Evolutionary conservation across 2,329 filamentous ascomycete genomes (phyloP).

Genomic region (Xylariaceae sp.): DNA sequence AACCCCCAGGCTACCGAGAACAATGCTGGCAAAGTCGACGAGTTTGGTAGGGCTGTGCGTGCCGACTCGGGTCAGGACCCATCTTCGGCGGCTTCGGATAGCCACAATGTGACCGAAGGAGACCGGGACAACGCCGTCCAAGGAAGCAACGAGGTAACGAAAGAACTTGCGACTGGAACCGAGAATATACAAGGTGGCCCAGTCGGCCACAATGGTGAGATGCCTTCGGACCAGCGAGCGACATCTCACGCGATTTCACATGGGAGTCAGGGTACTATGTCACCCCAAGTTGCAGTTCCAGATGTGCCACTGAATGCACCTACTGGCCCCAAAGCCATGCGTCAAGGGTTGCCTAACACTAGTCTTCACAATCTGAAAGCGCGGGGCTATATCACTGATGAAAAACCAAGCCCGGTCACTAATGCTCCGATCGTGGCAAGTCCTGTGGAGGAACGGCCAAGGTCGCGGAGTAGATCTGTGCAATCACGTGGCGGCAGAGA

Average conservation of each 20-base stretch:
- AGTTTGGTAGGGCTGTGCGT: conserved; percentile 31
- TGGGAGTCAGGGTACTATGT: conserved; percentile 15
- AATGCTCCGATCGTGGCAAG: conserved; percentile 25
- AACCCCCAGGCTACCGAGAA: conserved; percentile 13
- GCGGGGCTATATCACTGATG: conserved; percentile 38
- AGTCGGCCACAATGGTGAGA: too few relatives aligned
- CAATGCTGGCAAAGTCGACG: conserved; percentile 28
- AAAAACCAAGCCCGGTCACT: conserved; percentile 25
- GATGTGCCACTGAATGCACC: conserved; percentile 64
- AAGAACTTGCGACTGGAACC: conserved; percentile 17
- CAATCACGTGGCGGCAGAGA: conserved; percentile 31
- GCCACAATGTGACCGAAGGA: conserved; percentile 13
- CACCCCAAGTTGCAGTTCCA: conserved; percentile 19
- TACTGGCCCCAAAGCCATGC: conserved; percentile 90
- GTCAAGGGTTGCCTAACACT: conserved; percentile 78
- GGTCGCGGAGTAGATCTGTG: conserved; percentile 42
- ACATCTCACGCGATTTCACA: too few relatives aligned
- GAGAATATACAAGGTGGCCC: conserved; percentile 18
- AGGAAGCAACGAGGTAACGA: conserved; percentile 20
- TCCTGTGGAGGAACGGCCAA: conserved; percentile 25
- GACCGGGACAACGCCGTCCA: conserved; percentile 13
- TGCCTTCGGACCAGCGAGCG: conserved; percentile 19
- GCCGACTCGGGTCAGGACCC: conserved; percentile 16
- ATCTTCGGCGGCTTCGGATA: conserved; percentile 18
- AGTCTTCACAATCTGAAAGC: conserved; percentile 60